Base-by-base conservation (phyloP, 1,284 basidiomycete species). In the Rhodotorula sp. region DNA sequence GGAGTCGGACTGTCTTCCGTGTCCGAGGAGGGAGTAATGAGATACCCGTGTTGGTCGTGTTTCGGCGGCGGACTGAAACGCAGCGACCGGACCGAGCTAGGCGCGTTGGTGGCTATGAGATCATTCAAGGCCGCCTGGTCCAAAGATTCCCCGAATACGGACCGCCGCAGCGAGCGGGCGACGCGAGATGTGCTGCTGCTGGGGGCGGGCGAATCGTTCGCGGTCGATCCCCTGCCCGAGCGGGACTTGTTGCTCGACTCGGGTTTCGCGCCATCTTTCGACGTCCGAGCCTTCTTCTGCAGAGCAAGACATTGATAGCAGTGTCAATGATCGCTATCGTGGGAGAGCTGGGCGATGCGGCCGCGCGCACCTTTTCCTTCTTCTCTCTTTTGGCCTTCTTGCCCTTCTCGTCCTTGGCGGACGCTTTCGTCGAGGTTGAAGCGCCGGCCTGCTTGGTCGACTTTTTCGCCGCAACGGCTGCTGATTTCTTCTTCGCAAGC, bases 31-130 rank as follows among this genome's bases (percentile, higher is more conserved):
- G 29, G 46, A 37, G 6, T 17, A 37, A 67, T n/a, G 24, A 67
- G 7, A 24, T 62, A 29, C 17, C 66, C 66, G 22, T 64, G 5
- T 15, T 20, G 44, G 53, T 64, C 67, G 45, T 44, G 49, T 37
- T 56, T 46, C 5, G 67, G 67, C 33, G 67, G 51, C 12, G 67
- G 58, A n/a, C 62, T 60, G 12, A 30, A 3, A 10, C 51, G 57
- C 4, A 64, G 62, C 12, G 4, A 12, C 17, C 57, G 37, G 18
- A 68, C 8, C 6, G 29, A 18, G 3, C 24, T 15, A n/a, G 55
- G 59, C 14, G 53, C 53, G 33, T 66, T 66, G 17, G 49, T 45
- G 24, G 14, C 26, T 56, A 33, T n/a, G 33, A 60, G 54, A 17
- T 63, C 67, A 30, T 59, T 37, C 18, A 54, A 7, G 2, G 57